Percentiles rank a stretch among this genome's conserved stretches.
Conservation (phyloP, 306 rosid genomes). For the Lathyrus tuberosus region DNA sequence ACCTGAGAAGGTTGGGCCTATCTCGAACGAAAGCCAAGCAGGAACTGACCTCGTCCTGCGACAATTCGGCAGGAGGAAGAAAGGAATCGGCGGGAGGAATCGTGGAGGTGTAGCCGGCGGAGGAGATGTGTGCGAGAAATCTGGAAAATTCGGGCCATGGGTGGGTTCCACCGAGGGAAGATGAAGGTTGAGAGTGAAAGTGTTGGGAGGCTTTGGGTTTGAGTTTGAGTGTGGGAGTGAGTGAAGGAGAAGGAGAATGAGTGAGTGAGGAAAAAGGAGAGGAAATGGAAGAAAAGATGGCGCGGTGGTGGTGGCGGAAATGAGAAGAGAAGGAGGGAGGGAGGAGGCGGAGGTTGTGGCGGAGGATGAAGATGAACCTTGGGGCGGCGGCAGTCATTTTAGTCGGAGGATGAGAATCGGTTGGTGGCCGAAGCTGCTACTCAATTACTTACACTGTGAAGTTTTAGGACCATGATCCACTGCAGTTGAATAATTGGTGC, state of each 20-base stretch:
- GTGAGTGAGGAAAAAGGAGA: conserved; percentile 24
- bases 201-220: conserved; percentile 48
- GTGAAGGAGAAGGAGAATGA: conserved; percentile 6
- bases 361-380: conserved; percentile 62
- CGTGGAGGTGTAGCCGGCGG: conserved; percentile 48
- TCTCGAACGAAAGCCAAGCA: conserved; percentile 69
- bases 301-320: conserved; percentile 13
- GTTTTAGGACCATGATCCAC: too few species aligned
- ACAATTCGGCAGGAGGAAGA: conserved; percentile 5
- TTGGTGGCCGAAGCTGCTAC: not conserved
- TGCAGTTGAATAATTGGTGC: too few species aligned
- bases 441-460: too few species aligned
- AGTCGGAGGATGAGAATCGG: not conserved
- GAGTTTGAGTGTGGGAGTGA: conserved; percentile 9
- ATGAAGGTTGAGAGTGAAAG: conserved; percentile 47
- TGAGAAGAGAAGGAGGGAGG: conserved; percentile 27
- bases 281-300: conserved; percentile 2
- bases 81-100: not conserved
- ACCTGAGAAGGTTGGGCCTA: conserved; percentile 68
- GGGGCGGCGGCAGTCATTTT: conserved; percentile 69
- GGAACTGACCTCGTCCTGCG: conserved; percentile 51
- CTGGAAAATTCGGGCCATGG: conserved; percentile 71
- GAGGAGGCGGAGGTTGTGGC: conserved; percentile 51
- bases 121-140: conserved; percentile 54
- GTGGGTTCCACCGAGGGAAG: conserved; percentile 31